A percentile compares a stretch with the other conserved stretches of the same genome.
These are phyloP conservation scores for Davidsoniella virescens DNA, from an alignment of 2,329 filamentous ascomycete genomes.

Conservation along the genomic window DNA sequence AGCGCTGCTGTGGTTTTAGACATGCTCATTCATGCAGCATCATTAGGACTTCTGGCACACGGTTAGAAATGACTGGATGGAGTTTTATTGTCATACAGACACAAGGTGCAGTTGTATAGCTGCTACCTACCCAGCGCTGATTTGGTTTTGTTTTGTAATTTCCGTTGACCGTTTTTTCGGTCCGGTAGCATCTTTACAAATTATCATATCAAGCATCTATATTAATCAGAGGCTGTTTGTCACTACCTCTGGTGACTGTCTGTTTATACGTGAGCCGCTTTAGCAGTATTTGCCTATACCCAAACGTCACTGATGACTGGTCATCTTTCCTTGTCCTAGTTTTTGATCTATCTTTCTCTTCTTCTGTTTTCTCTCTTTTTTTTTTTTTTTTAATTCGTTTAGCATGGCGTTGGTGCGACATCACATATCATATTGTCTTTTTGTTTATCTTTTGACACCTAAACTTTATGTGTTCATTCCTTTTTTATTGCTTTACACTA, in stretches of 20 bases:
- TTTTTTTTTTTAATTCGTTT: slow-evolving; percentile 5
- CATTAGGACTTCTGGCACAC: no score
- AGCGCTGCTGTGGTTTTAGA: no score
- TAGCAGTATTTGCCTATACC: not conserved
- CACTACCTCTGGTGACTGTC: no score
- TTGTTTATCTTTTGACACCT: not conserved
- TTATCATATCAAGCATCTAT: no score
- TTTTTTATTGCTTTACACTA: no score
- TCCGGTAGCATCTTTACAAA: not conserved
- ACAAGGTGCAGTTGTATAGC: no score
- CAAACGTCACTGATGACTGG: not conserved
- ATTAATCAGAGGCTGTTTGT: no score
- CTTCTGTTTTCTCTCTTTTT: not conserved
- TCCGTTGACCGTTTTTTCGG: not conserved
- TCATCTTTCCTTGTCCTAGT: slow-evolving; percentile 1
- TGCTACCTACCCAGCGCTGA: no score
- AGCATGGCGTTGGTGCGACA: slow-evolving; percentile 2
- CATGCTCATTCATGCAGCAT: no score
- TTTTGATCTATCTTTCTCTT: not conserved
- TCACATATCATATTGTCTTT: slow-evolving; percentile 2
- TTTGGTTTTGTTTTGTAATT: no score
- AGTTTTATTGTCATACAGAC: no score
- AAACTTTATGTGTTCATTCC: not conserved
- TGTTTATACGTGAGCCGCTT: not conserved
- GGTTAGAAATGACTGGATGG: no score